Percentiles rank a stretch among this genome's conserved stretches.
Conservation (phyloP, 805 yeast genomes). For the Suhomyces faveliae region DNA sequence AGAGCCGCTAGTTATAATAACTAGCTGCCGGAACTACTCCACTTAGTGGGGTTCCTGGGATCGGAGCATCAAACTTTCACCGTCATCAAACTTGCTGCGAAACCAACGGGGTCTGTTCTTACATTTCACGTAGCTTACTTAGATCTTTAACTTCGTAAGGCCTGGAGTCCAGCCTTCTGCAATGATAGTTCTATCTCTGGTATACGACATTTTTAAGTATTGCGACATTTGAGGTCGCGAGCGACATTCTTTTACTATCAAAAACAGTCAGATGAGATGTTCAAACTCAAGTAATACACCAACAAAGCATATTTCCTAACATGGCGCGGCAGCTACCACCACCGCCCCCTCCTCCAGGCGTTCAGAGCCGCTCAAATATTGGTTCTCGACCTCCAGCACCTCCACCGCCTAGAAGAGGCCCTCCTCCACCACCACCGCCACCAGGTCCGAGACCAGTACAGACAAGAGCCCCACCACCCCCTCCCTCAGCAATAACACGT, state of each 20-base stretch:
- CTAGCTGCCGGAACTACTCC: too few relatives aligned
- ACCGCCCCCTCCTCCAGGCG: slow-evolving; percentile 26
- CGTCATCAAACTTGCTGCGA: too few relatives aligned
- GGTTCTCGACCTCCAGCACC: slow-evolving; percentile 13
- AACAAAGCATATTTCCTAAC: neutral
- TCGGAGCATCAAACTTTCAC: too few relatives aligned
- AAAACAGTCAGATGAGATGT: slow-evolving; percentile 1
- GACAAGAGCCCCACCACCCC: slow-evolving; percentile 8
- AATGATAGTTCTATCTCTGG: neutral
- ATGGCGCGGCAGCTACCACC: slow-evolving; percentile 16
- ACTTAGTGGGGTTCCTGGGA: too few relatives aligned
- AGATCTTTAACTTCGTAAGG: too few relatives aligned
- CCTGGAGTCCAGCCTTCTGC: too few relatives aligned
- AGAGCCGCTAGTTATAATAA: too few relatives aligned
- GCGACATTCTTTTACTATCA: neutral
- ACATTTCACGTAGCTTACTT: too few relatives aligned
- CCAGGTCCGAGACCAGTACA: slow-evolving; percentile 15
- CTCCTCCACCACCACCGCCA: slow-evolving; percentile 27
- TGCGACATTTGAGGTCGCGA: neutral
- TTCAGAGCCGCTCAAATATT: neutral
- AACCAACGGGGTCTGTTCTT: too few relatives aligned
- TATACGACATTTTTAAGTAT: neutral
- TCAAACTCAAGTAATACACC: too few relatives aligned
- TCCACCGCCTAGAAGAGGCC: slow-evolving; percentile 12
- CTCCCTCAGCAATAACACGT: slow-evolving; percentile 10